A percentile compares a stretch with the other conserved stretches of the same genome.
phyloP scores from a whole-genome alignment of 176 grass and related monocot species.

The Hordeum vulgare region MorexV3_pseudomolecules_assembly NC_058520.1:514357726-514358225 shows the following conservation, averaged over 20 bases:
- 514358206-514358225: conserved; percentile 25
- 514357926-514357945: background rate
- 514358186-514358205: conserved; percentile 26
- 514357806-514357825: conserved; percentile 24
- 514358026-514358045: background rate
- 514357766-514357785: background rate
- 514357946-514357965: background rate
- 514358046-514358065: background rate
- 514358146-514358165: background rate
- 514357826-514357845: conserved; percentile 34
- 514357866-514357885: background rate
- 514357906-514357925: background rate
- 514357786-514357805: conserved; percentile 24
- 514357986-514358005: background rate
- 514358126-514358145: background rate
- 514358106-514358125: background rate
- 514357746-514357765: conserved; percentile 19
- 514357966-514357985: background rate
- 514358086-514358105: conserved; percentile 4
- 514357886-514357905: background rate
- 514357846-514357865: background rate
- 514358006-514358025: background rate
- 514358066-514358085: background rate
- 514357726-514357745: background rate
- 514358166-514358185: background rate